Base-by-base conservation (phyloP, 192 early-diverging fungal genomes). In the Diversispora eburnea region DNA sequence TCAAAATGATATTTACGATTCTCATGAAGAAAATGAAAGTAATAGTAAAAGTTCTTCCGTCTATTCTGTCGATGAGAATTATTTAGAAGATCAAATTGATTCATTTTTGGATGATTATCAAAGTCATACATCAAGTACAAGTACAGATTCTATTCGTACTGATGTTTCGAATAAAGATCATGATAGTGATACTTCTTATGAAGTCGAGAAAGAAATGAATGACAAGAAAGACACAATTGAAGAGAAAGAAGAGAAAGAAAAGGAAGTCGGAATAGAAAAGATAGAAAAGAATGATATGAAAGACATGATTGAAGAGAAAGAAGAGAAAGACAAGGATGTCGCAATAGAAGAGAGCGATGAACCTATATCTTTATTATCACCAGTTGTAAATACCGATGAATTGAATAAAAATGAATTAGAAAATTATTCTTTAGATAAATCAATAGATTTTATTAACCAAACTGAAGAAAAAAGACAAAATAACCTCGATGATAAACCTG, bases 111-210 rank as follows among this genome's bases (percentile, higher is more conserved):
- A 25, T 64, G 65, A 67, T 0, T 49, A 22, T 49, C 6, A 42
- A 67, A 67, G 65, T 45, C 65, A 47, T 49, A 49, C 17, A 33
- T 33, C 25, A 33, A 33, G 25, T 49, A 49, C 65, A n/a, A 67
- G 47, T 67, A 67, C 39, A 3, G 47, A 67, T 49, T 67, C 65
- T 49, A 22, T 67, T 46, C 42, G 20, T 47, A 46, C 47, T 5
- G 65, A 67, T 49, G 39, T 25, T 47, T 46, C 47, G 8, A 46
- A 20, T 19, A 67, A 41, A 20, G 65, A 67, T n/a, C 65, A 49
- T 33, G 20, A 41, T 49, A 67, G 65, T 67, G 65, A 67, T 22
- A 46, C 47, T 10, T 67, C 47, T 22, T 67, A 59, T 59, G 57
- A 59, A 59, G 57, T 33, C 25, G 57, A 59, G 25, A 33, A 33